These are phyloP conservation scores for Jamesozyma jinghongensis DNA, from an alignment of 805 yeast genomes.

Conservation along the genomic window DNA sequence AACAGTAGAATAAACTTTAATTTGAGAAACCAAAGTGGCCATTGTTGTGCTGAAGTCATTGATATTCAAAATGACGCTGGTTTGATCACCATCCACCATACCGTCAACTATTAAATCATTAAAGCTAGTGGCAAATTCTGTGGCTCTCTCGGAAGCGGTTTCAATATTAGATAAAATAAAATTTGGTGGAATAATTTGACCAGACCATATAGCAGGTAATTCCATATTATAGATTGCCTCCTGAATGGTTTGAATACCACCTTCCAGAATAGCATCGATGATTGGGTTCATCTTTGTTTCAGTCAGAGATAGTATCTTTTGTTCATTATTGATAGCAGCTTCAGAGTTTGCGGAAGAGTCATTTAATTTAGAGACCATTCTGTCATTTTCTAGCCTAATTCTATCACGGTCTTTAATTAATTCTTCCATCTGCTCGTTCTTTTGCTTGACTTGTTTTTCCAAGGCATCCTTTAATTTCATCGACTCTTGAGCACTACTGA, in stretches of 20 bases:
- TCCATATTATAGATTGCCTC: constrained; percentile 60
- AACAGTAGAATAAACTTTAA: constrained; percentile 8
- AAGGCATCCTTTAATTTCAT: constrained; percentile 71
- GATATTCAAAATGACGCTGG: constrained; percentile 27
- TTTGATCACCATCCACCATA: constrained; percentile 48
- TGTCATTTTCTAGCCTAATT: constrained; percentile 65
- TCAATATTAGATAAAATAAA: constrained; percentile 47
- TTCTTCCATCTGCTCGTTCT: constrained; percentile 81
- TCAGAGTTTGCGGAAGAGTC: background rate
- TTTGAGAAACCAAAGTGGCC: constrained; percentile 32
- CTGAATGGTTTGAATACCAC: constrained; percentile 66
- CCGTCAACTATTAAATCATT: constrained; percentile 61
- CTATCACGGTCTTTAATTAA: constrained; percentile 83
- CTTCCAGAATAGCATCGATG: constrained; percentile 58
- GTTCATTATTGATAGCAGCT: constrained; percentile 33
- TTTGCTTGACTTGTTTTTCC: constrained; percentile 75
- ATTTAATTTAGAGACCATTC: constrained; percentile 25
- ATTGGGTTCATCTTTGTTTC: constrained; percentile 45
- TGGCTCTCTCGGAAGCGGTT: constrained; percentile 57
- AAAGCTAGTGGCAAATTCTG: constrained; percentile 59
- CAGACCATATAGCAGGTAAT: constrained; percentile 40
- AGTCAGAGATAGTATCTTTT: constrained; percentile 14
- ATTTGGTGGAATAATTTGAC: constrained; percentile 6
- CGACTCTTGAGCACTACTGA: constrained; percentile 84
- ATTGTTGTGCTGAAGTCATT: constrained; percentile 40